Base-by-base conservation (phyloP, 345 rosid genomes). In the Schrenkiella parvula region DNA sequence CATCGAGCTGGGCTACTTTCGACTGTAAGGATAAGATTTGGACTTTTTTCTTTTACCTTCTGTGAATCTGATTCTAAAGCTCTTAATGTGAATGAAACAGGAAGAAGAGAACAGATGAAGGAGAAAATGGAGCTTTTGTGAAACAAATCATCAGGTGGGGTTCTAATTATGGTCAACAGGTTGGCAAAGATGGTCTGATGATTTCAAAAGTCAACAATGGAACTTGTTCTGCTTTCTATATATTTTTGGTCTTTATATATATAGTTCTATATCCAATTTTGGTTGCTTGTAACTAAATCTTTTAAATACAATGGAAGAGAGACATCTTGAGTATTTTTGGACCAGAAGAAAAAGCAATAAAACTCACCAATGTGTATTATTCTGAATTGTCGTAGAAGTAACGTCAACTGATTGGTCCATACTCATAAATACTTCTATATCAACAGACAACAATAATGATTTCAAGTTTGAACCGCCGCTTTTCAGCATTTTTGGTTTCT, bases 1-100 rank as follows among this genome's bases (percentile, higher is more conserved):
- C 92, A 25, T 41, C 86, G 4, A 66, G 72, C 73, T 87, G 96
- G 96, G 85, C 85, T 23, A 87, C 87, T 65, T 89, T 89, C 37
- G 89, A 89, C 21, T 89, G 90, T 85, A 76, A 80, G 86, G 38
- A 66, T 46, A 51, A 41, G 44, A 38, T 14, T 60, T 8, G 0
- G 5, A 1, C 3, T 5, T 32, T 28, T 31, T 17, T 4, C 6
- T 11, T 23, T 8, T 10, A 17, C 10, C 29, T 56, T 35, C 4
- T 60, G 29, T 28, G 9, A 64, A 15, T 55, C 0, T 9, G 11
- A 37, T 57, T 66, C 8, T 8, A 29, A 68, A 32, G 18, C 51
- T 34, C 5, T 34, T 13, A 32, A 52, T 75, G 42, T 69, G 44
- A 37, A 68, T 53, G 51, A 35, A 68, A 68, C 43, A 75, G 79